These are phyloP conservation scores for Sporobolomyces roseus DNA, from an alignment of 768 basidiomycete genomes.

Conservation along the genomic window DNA sequence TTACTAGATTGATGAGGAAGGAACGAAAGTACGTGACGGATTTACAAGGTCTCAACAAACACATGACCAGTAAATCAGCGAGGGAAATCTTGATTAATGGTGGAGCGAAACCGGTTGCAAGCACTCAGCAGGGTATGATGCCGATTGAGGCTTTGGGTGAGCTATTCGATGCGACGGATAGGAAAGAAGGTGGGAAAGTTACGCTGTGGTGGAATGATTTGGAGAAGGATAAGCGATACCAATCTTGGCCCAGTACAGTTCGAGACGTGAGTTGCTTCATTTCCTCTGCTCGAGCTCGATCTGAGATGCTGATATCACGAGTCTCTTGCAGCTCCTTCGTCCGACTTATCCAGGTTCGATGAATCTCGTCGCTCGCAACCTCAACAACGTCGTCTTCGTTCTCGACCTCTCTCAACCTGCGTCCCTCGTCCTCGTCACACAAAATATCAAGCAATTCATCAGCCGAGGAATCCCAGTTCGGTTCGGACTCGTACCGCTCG, in stretches of 20 bases:
- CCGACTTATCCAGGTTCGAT: slow-evolving; percentile 76
- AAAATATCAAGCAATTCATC: slow-evolving; percentile 66
- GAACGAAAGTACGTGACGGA: slow-evolving; percentile 64
- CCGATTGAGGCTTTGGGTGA: slow-evolving; percentile 51
- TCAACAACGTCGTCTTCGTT: slow-evolving; percentile 76
- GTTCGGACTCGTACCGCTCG: slow-evolving; percentile 77
- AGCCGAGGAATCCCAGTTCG: slow-evolving; percentile 68
- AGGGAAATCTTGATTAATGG: slow-evolving; percentile 59
- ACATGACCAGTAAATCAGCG: slow-evolving; percentile 60
- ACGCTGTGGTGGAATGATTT: slow-evolving; percentile 89
- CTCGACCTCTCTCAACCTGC: slow-evolving; percentile 69
- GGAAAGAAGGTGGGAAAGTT: slow-evolving; percentile 67
- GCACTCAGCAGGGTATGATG: slow-evolving; percentile 3
- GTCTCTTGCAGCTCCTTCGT: slow-evolving; percentile 60
- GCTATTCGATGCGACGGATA: slow-evolving; percentile 86
- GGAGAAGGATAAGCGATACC: slow-evolving; percentile 70
- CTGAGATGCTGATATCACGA: no score
- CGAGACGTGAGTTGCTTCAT: slow-evolving; percentile 14
- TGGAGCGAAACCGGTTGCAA: slow-evolving; percentile 52
- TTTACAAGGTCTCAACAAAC: slow-evolving; percentile 58
- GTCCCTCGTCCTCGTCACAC: slow-evolving; percentile 62
- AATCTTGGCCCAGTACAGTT: slow-evolving; percentile 33
- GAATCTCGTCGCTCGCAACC: slow-evolving; percentile 66
- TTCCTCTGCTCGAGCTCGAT: no score
- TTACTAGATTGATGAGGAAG: slow-evolving; percentile 67